Conservation (phyloP, 2,329 filamentous ascomycete genomes). For the Colletotrichum sidae region DNA sequence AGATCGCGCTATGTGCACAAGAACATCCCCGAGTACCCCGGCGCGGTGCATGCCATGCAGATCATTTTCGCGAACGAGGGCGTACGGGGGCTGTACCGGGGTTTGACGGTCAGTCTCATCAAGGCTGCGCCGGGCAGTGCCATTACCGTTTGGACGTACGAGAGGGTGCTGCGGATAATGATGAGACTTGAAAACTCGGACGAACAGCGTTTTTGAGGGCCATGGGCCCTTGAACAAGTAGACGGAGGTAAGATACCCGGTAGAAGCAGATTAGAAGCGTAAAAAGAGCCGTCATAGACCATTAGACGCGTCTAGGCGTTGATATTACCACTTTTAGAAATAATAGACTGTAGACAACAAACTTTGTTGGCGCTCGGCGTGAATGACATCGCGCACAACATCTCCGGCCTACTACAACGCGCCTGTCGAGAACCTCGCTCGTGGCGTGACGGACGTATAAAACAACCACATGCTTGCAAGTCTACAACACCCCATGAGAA, state of each 20-base stretch:
- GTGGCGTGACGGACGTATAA: no score
- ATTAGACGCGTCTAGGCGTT: no score
- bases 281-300: conserved; percentile 16
- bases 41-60: conserved; percentile 73
- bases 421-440: no score
- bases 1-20: conserved; percentile 81
- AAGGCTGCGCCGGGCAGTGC: conserved; percentile 96
- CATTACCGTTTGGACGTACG: conserved; percentile 95
- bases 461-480: no score
- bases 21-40: conserved; percentile 87
- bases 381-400: no score
- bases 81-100: conserved; percentile 84
- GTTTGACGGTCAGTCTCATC: conserved; percentile 86
- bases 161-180: conserved; percentile 75
- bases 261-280: conserved; percentile 33
- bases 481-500: no score
- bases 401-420: no score
- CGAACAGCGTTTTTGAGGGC: conserved; percentile 9
- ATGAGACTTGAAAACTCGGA: conserved; percentile 49
- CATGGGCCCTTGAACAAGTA: background rate
- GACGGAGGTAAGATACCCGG: no score
- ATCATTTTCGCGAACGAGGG: conserved; percentile 81
- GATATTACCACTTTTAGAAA: no score
- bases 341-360: no score
- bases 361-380: no score